These are phyloP conservation scores for Trichophyton equinum DNA, from an alignment of 2,329 filamentous ascomycete species.

Conservation along the genomic window DNA sequence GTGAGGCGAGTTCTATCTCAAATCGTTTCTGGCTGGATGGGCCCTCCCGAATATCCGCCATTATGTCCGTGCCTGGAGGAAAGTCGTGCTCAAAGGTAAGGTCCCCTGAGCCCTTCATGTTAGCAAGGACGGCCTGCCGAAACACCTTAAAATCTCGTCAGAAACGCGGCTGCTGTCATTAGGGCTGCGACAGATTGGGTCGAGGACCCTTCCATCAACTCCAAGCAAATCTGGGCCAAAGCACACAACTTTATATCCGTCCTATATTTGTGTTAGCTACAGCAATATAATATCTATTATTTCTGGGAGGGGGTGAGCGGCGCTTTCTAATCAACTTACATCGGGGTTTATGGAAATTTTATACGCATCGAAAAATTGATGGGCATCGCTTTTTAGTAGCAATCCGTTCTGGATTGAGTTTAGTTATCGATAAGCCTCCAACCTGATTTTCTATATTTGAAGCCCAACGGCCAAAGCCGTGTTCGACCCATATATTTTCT, in stretches of 20 bases:
- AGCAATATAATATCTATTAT: slow-evolving; percentile 6
- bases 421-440: no score
- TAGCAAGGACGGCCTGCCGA: slow-evolving; percentile 15
- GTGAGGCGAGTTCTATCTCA: neutral
- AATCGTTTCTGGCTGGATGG: neutral
- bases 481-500: no score
- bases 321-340: neutral
- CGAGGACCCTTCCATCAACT: slow-evolving; percentile 12
- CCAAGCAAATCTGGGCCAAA: slow-evolving; percentile 7
- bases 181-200: slow-evolving; percentile 11
- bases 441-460: no score
- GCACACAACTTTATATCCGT: slow-evolving; percentile 11
- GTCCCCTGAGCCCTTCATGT: slow-evolving; percentile 15
- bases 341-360: neutral
- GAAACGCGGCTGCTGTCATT: neutral
- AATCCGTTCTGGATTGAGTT: no score
- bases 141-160: slow-evolving; percentile 8
- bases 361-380: neutral
- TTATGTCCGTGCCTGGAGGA: neutral
- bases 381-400: neutral
- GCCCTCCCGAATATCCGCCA: neutral
- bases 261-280: slow-evolving; percentile 10
- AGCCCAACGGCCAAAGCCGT: no score
- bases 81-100: slow-evolving; percentile 14
- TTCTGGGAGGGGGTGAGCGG: no score